Base-by-base conservation (phyloP, 805 yeast genomes). In the Ogataea angusta region DNA sequence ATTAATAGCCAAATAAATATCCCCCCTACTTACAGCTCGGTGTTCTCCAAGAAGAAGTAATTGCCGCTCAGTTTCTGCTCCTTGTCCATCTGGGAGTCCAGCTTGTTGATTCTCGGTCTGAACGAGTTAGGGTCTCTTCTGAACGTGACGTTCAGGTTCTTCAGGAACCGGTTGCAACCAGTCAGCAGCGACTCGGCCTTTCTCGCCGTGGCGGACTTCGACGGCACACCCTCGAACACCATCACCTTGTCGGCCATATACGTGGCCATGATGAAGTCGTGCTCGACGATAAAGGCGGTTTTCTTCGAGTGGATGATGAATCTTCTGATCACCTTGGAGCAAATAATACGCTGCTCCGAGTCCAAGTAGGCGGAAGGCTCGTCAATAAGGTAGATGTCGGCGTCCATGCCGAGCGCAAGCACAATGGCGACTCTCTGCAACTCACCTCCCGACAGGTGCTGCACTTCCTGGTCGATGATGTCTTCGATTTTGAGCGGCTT, bases 211-310 rank as follows among this genome's bases (percentile, higher is more conserved):
- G 99, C 91, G 52, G 82, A 73, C 63, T 77, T 75, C 19, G 98
- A 88, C 40, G 99, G 98, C 50, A 69, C 59, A 67, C 99, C 99
- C 68, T 93, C 99, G 60, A 91, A 93, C 42, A 93, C 98, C 78
- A 93, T 91, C 57, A 93, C 99, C 62, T 95, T 80, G 70, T 93
- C 99, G 49, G 99, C 99, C 75, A 93, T 78, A 66, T 93, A 93
- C 13, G 99, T 93, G 51, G 99, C 98, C 99, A 93, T 93, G 73
- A 93, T 93, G 78, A 93, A 93, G 78, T 93, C 99, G 81, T 93
- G 99, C 82, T 93, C 99, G 45, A 93, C 99, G 57, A 93, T 75
- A 66, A 93, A 93, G n/a, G 99, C 99, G 33, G 98, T 91, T 77
- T 91, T 93, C 75, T 91, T 90, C 55, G 96, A 80, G 64, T 93